phyloP scores from a whole-genome alignment of 805 yeast genomes.

The Pichia occidentalis region DNA sequence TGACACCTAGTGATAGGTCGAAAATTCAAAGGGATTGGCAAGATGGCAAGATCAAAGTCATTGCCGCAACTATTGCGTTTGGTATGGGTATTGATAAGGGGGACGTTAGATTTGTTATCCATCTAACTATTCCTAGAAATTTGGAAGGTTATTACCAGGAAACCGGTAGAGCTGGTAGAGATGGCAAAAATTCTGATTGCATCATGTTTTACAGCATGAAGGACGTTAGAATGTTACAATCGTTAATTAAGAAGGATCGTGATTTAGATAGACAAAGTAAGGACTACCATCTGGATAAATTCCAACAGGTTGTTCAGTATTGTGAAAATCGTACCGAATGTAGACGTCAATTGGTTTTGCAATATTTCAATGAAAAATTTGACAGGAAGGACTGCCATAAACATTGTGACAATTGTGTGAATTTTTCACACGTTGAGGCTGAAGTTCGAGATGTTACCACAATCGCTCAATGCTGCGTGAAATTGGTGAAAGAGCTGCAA shows the following conservation, averaged over 20 bases:
- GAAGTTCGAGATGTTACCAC: slow-evolving; percentile 63
- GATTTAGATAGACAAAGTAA: slow-evolving; percentile 57
- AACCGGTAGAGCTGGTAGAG: slow-evolving; percentile 98
- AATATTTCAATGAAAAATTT: slow-evolving; percentile 83
- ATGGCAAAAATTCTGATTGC: slow-evolving; percentile 78
- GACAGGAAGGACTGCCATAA: slow-evolving; percentile 56
- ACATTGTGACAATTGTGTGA: slow-evolving; percentile 81
- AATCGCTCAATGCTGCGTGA: slow-evolving; percentile 51
- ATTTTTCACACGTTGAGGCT: slow-evolving; percentile 34
- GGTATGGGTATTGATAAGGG: slow-evolving; percentile 99
- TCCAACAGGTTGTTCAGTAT: slow-evolving; percentile 80
- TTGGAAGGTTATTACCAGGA: slow-evolving; percentile 97
- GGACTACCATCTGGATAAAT: slow-evolving; percentile 69
- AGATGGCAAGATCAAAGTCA: slow-evolving; percentile 56
- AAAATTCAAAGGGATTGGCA: slow-evolving; percentile 83
- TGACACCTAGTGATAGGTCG: slow-evolving; percentile 69
- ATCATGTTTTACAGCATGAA: slow-evolving; percentile 72
- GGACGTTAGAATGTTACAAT: slow-evolving; percentile 72
- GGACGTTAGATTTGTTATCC: slow-evolving; percentile 88
- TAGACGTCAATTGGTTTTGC: slow-evolving; percentile 80
- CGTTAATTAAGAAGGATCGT: slow-evolving; percentile 70
- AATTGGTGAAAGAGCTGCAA: slow-evolving; percentile 51
- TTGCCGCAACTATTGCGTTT: slow-evolving; percentile 96
- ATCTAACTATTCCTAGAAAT: slow-evolving; percentile 80
- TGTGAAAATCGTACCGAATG: slow-evolving; percentile 91